Base-by-base conservation (phyloP, 2,329 filamentous ascomycete species). In the Didymella arachidicola region DNA sequence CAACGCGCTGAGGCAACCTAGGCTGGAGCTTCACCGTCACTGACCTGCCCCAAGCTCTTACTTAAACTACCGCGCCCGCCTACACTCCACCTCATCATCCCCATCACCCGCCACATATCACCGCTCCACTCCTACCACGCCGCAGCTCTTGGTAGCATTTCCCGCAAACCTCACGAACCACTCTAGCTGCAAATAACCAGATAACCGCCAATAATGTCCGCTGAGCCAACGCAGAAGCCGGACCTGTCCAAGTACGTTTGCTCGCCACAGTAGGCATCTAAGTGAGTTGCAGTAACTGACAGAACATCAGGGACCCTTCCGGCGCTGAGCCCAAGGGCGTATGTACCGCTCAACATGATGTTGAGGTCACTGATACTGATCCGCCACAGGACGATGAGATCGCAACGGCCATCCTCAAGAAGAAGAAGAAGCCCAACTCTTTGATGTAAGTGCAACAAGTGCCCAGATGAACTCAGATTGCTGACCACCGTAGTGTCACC, bases 401-500 rank as follows among this genome's bases (percentile, higher is more conserved):
- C 63, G 88, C 95, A 52, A 99, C 95, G 44, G 95, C 95, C 69
- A 99, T 99, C 72, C 87, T 99, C 75, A 98, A 97, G 85, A 98
- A 98, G 87, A 99, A 99, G 90, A 99, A 99, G 93, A 99, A 99
- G 92, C 93, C 93, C 72, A 99, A 99, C 82, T 96, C 94, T 76
- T 82, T 99, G 79, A 96, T 99, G 93, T 96, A 85, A 79, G 89
- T 79, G 70, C 66, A 43, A 60, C 43, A 11, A 14, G 11, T 1
- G 11, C 11, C 11, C 38, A 25, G 18, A 14, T 11, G 6, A 16
- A 44, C 1, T 1, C 4, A 18, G 10, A 38, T 55, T 61, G 62
- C 72, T 81, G 63, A 81, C 69, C 48, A 12, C 65, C 53, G 59
- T 74, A 97, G 93, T 83, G 95, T 99, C 68, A 98, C 95, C 76